These are phyloP conservation scores for Xylaria telfairii DNA, from an alignment of 495 filamentous ascomycete genomes.

Conservation along the genomic window DNA sequence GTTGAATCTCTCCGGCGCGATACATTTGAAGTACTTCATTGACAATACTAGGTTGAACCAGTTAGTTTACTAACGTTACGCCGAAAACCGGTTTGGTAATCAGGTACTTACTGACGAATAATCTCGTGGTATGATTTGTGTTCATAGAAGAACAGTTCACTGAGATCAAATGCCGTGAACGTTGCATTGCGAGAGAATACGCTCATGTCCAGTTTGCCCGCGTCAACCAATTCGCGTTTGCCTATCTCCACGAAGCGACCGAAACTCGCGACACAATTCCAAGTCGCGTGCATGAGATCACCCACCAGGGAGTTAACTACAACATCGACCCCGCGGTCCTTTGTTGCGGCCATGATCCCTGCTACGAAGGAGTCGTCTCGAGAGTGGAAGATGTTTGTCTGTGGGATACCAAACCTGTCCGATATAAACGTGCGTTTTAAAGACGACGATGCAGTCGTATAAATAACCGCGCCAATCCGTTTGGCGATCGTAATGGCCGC, in stretches of 20 bases:
- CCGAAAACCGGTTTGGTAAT: too few species aligned
- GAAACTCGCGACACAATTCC: slow-evolving; percentile 56
- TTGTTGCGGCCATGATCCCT: slow-evolving; percentile 50
- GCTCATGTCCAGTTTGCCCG: slow-evolving; percentile 35
- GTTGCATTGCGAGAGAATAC: slow-evolving; percentile 44
- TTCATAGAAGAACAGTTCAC: too few species aligned
- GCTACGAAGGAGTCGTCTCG: slow-evolving; percentile 42
- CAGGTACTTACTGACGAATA: too few species aligned
- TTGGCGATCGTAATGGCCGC: neutral
- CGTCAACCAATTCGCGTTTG: slow-evolving; percentile 38
- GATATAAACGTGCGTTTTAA: too few species aligned
- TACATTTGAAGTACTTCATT: neutral
- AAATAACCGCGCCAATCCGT: neutral
- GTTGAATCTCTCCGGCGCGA: neutral
- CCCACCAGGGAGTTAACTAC: slow-evolving; percentile 62
- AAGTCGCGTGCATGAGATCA: slow-evolving; percentile 51
- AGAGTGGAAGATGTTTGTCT: slow-evolving; percentile 54
- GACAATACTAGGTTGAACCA: neutral
- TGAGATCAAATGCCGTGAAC: slow-evolving; percentile 38
- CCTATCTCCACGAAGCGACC: slow-evolving; percentile 63
- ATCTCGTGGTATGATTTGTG: too few species aligned
- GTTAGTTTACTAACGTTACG: neutral
- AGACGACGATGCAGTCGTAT: too few species aligned
- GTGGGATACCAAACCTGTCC: slow-evolving; percentile 46
- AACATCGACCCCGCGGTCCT: slow-evolving; percentile 57